Conservation (phyloP, 2,329 filamentous ascomycete genomes). For the Hypoxylon sp. region DNA sequence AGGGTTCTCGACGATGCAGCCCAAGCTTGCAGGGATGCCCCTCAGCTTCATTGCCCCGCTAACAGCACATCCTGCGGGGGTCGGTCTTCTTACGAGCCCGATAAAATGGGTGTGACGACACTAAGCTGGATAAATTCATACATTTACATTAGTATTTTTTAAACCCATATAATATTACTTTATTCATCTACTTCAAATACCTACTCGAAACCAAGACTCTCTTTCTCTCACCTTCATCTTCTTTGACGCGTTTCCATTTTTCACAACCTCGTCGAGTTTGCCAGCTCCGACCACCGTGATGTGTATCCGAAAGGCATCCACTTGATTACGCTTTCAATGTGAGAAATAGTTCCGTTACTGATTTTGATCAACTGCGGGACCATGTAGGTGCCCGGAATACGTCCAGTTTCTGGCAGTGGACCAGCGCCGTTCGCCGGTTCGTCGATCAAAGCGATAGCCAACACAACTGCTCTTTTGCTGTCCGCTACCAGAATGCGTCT, state of each 20-base stretch:
- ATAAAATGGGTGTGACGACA: too few species aligned
- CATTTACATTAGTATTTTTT: too few species aligned
- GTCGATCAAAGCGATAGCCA: conserved; percentile 36
- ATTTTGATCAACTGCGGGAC: conserved; percentile 36
- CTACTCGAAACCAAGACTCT: too few species aligned
- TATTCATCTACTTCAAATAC: too few species aligned
- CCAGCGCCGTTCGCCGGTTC: conserved; percentile 25
- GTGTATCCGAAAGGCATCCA: conserved; percentile 39
- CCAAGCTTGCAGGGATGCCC: conserved; percentile 18
- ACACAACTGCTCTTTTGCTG: conserved; percentile 20
- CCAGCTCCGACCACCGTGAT: conserved; percentile 24
- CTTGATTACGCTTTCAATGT: conserved; percentile 34
- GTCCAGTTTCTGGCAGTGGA: conserved; percentile 20
- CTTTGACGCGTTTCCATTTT: too few species aligned
- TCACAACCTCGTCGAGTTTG: background rate
- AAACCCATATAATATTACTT: too few species aligned
- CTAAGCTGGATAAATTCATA: background rate
- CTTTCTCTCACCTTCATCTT: too few species aligned
- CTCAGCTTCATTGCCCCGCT: conserved; percentile 15
- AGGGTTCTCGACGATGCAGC: background rate
- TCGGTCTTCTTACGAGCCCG: too few species aligned
- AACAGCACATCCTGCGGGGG: conserved; percentile 26
- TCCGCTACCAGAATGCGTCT: conserved; percentile 34
- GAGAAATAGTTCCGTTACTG: conserved; percentile 23
- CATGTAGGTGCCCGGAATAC: conserved; percentile 36